Evolutionary conservation across 306 rosid genomes (phyloP).

Genomic region (Pueraria montana): DNA sequence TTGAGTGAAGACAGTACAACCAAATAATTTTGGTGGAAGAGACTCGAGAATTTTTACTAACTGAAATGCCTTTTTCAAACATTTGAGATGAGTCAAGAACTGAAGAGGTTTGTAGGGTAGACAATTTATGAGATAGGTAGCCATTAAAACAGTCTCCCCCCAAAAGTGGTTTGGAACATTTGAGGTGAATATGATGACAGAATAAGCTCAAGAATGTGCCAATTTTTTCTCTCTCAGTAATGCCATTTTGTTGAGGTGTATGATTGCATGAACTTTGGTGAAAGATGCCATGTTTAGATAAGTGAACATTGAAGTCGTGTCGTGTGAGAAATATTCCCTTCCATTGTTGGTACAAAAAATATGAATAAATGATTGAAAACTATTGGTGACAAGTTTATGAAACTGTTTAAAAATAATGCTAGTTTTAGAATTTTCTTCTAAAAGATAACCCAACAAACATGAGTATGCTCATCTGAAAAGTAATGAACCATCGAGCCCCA

Average conservation of each 20-base stretch:
- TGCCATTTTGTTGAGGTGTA: background rate
- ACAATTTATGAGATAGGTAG: background rate
- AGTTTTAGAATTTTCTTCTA: background rate
- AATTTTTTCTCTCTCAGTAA: background rate
- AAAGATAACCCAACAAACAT: background rate
- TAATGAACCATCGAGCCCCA: background rate
- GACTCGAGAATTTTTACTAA: background rate
- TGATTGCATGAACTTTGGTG: conserved; percentile 4
- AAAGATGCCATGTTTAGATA: background rate
- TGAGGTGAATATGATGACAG: background rate
- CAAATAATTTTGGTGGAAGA: background rate
- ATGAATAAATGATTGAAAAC: background rate
- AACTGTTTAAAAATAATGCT: background rate
- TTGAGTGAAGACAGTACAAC: background rate
- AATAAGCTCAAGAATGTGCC: background rate
- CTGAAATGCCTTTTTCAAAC: no score
- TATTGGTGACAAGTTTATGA: background rate
- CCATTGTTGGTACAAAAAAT: background rate
- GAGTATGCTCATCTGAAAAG: background rate
- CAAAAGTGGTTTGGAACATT: background rate
- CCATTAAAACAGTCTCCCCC: background rate
- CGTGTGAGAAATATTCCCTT: background rate
- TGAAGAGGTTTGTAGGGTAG: background rate
- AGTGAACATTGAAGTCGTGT: background rate
- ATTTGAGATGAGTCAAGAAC: background rate